A percentile compares a stretch with the other conserved stretches of the same genome.
These are phyloP conservation scores for Stemphylium lycopersici DNA, from an alignment of 2,329 filamentous ascomycete genomes.

Conservation along the genomic window DNA sequence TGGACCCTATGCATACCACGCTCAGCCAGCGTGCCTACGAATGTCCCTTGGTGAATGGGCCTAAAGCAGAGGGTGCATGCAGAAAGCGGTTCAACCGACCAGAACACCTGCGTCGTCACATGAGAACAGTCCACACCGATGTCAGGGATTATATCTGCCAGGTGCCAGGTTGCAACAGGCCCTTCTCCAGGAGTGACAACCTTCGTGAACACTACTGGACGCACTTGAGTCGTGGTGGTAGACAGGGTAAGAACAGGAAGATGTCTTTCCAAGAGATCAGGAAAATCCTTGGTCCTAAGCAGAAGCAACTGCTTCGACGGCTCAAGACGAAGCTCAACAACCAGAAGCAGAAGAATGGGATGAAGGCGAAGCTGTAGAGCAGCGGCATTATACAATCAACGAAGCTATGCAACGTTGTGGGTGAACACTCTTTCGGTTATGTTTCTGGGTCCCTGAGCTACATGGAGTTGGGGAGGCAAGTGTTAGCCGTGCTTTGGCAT, in stretches of 20 bases:
- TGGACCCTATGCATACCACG: neutral
- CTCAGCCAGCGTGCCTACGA: conserved; percentile 14
- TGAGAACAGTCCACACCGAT: conserved; percentile 23
- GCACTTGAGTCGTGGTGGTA: conserved; percentile 27
- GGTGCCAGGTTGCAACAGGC: conserved; percentile 16
- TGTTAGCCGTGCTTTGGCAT: conserved; percentile 4
- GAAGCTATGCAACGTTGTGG: neutral
- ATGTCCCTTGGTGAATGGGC: conserved; percentile 2
- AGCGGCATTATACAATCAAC: neutral
- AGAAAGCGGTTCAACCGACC: conserved; percentile 19
- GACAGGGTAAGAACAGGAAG: conserved; percentile 26
- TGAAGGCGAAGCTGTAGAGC: neutral
- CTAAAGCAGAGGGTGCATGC: conserved; percentile 7
- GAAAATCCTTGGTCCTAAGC: conserved; percentile 23
- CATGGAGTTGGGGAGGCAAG: conserved; percentile 14
- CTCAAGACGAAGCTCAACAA: conserved; percentile 18
- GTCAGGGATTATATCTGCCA: conserved; percentile 15
- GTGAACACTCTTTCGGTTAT: neutral
- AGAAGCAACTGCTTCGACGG: conserved; percentile 17
- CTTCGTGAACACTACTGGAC: conserved; percentile 35
- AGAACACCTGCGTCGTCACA: conserved; percentile 33
- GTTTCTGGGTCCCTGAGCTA: neutral
- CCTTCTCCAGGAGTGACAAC: conserved; percentile 33
- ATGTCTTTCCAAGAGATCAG: conserved; percentile 21
- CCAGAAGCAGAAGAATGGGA: neutral